Conservation (phyloP, 2,329 filamentous ascomycete genomes). For the Penicillium sp. region DNA sequence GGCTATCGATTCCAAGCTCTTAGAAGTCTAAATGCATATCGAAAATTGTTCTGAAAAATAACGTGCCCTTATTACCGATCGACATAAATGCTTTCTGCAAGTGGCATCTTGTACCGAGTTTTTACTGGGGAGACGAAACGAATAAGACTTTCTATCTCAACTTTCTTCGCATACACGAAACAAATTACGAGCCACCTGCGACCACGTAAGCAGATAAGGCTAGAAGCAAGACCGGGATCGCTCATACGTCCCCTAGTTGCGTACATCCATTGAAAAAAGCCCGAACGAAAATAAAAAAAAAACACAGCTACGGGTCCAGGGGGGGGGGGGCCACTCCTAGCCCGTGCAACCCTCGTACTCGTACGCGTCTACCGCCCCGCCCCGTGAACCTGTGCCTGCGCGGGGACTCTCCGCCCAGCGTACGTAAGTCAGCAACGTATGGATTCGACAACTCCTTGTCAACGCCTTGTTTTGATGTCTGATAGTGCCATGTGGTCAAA, state of each 20-base stretch:
- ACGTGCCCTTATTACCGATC: background rate
- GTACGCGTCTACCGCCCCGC: constrained; percentile 25
- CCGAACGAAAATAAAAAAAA: background rate
- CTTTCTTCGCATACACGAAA: background rate
- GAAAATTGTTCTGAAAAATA: background rate
- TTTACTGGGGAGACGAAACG: background rate
- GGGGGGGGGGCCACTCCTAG: constrained; percentile 1
- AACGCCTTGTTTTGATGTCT: background rate
- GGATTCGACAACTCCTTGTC: background rate
- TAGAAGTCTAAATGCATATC: background rate
- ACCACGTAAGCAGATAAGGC: background rate
- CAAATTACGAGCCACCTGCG: background rate
- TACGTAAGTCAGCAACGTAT: constrained; percentile 19
- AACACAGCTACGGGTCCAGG: constrained; percentile 4
- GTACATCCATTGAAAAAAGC: background rate
- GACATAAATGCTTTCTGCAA: background rate
- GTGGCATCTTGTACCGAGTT: background rate
- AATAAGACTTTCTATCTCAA: background rate
- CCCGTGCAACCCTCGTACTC: constrained; percentile 20
- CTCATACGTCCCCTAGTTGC: background rate
- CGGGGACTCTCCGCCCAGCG: constrained; percentile 14
- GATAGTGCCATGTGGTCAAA: background rate
- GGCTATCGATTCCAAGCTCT: background rate
- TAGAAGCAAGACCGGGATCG: background rate
- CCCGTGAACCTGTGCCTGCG: constrained; percentile 9